Base-by-base conservation (phyloP, 129 eudicot species). In the Calendula officinalis region DNA sequence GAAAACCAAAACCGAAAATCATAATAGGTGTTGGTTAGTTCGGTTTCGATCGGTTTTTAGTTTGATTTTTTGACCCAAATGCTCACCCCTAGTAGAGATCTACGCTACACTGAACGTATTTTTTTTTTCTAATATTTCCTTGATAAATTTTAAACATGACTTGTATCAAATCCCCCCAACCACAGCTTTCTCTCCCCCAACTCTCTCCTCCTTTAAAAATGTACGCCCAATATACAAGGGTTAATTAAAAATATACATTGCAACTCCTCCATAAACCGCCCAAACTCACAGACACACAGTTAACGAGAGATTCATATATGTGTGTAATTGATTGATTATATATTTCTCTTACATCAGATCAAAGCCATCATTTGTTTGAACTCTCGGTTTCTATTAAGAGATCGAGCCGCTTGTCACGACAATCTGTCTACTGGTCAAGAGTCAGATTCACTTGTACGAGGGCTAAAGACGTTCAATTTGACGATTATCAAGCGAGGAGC, bases 281-380 rank as follows among this genome's bases (percentile, higher is more conserved):
- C 77, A 64, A 72, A 72, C 66, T 72, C 77, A 71, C 57, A 64
- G 77, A n/a, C n/a, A n/a, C 73, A 71, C 77, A 64, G 65, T 72
- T 64, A 52, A 62, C 62, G 48, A 72, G 65, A 53, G 66, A 72
- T 72, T 72, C 69, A 60, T 42, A 22, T 22, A 2, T 22, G 30
- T 22, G 30, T 22, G 30, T 33, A 60, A 54, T 54, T 35, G 9
- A 61, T 41, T 70, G 68, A 70, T 59, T 60, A 47, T 70, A 70
- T 47, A 50, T 60, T 11, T 8, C 32, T 52, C 62, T 33, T 35
- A 3, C 57, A 62, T 72, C 65, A 43, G 62, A 71, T 51, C 76
- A 63, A 30, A 50, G 41, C 15, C 62, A 34, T 71, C 11, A 30
- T 1, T 51, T 22, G 30, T 22, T 22, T 22, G 30, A 60, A 70